Base-by-base conservation (phyloP, 106 monocot species). In the Posidonia australis region DNA sequence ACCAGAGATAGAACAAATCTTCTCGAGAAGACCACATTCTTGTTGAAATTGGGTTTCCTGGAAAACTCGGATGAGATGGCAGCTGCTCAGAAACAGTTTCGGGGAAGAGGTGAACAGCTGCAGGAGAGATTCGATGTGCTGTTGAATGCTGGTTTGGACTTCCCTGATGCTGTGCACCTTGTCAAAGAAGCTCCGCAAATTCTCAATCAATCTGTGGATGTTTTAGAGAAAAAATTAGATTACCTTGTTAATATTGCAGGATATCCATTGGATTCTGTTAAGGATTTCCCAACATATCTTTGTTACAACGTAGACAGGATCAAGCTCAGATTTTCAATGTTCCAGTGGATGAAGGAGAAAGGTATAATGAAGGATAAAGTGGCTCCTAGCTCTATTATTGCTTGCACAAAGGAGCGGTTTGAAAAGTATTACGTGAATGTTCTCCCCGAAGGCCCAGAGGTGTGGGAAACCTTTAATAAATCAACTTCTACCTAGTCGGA, bases 1-100 rank as follows among this genome's bases (percentile, higher is more conserved):
- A 76, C 70, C 28, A 45, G 64, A 32, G 67, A 81, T 16, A 71
- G 78, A 44, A 77, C 44, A 25, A 76, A 84, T 75, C 76, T 76
- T 62, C 73, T 69, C 32, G 84, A 88, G 45, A 88, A 88, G 42
- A 81, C 81, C 13, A 52, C 53, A n/a, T 88, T 88, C 77, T 77
- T 88, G 57, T 58, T 88, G 64, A 84, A 65, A 71, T 44, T 88
- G 44, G 84, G 88, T 17, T 88, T 71, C 68, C 62, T 79, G 32
- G 88, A 88, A 68, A 88, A 84, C 46, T 76, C 88, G 5, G 84
- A 88, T 58, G 88, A 88, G 74, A 79, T 88, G 79, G 60, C 71
- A 41, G 69, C 70, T 63, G 88, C 84, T 18, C 51, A 79, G 44
- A 71, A 67, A 13, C 79, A 79, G 63, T 88, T 88, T 46, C 59